Percentiles rank a stretch among this genome's conserved stretches.
phyloP scores from a whole-genome alignment of 2,329 filamentous ascomycete genomes.

The Apiospora kogelbergensis region DNA sequence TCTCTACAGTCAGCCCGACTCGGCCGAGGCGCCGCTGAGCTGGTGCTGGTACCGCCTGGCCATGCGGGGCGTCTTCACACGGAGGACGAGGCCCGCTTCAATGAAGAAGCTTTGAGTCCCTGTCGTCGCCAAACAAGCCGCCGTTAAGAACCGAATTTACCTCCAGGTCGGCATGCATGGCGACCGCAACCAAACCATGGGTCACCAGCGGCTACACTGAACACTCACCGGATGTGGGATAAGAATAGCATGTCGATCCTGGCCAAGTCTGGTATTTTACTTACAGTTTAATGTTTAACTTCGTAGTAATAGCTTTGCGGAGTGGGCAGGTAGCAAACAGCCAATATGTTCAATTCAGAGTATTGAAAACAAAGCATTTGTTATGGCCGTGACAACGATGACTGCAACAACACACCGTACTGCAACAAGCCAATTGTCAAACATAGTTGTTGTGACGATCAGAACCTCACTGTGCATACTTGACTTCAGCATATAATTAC shows the following conservation, averaged over 20 bases:
- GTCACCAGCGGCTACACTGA: constrained; percentile 8
- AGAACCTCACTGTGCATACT: neutral
- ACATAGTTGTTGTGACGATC: neutral
- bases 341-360: too few relatives aligned
- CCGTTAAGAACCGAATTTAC: neutral
- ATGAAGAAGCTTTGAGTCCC: constrained; percentile 9
- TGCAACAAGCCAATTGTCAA: neutral
- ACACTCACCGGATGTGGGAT: constrained; percentile 9
- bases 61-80: constrained; percentile 10
- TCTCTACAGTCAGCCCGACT: constrained; percentile 8
- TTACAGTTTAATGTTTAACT: neutral
- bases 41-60: constrained; percentile 13
- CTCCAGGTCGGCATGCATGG: neutral
- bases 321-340: too few relatives aligned
- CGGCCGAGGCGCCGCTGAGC: constrained; percentile 10
- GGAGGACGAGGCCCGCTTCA: constrained; percentile 10
- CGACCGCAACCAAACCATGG: constrained; percentile 9
- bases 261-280: neutral
- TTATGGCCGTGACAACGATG: too few relatives aligned
- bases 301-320: neutral
- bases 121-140: neutral
- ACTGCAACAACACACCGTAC: too few relatives aligned
- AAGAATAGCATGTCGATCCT: constrained; percentile 6
- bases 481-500: neutral
- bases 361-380: neutral